Base-by-base conservation (phyloP, 805 yeast species). In the Myxozyma geophila region DNA sequence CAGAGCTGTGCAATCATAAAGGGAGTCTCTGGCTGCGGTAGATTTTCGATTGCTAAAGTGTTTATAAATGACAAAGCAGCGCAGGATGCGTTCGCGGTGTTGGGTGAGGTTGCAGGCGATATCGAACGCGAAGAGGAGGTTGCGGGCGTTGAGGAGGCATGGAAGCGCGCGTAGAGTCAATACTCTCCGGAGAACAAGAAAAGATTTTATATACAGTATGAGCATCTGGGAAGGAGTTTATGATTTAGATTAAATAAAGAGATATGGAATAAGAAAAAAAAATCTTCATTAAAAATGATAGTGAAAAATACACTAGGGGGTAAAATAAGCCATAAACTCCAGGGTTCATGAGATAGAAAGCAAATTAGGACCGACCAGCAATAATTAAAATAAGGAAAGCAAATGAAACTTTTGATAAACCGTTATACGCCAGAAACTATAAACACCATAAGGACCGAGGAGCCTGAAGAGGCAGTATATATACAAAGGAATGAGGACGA, bases 1-100 rank as follows among this genome's bases (percentile, higher is more conserved):
- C n/a, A 21, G 41, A 19, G 56, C 15, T 4, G 17, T 10, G 28
- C 12, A 13, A 17, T 58, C 7, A 17, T 63, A 10, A 28, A 21
- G 2, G 61, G 39, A 12, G n/a, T 63, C 13, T 41, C 39, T 21
- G 44, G 33, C 6, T 63, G 67, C 54, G 50, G 54, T 12, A 44
- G 67, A 10, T 64, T 64, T 53, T 19, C 44, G 4, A 64, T 64
- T 36, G 64, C 67, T 17, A 56, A 47, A 36, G 56, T 61, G 46
- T 64, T 64, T 58, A 23, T 58, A 7, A 51, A 47, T 21, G 56
- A 35, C 9, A 37, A 43, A 19, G 15, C 33, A 23, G 43, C 55
- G 17, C 19, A 44, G 33, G 28, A 28, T 15, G 58, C 62, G 47
- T 62, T 62, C 36, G 33, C 15, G 13, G 57, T 28, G 23, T 19